Evolutionary conservation across 2,329 filamentous ascomycete species (phyloP).

Genomic region (Phoma sp.): DNA sequence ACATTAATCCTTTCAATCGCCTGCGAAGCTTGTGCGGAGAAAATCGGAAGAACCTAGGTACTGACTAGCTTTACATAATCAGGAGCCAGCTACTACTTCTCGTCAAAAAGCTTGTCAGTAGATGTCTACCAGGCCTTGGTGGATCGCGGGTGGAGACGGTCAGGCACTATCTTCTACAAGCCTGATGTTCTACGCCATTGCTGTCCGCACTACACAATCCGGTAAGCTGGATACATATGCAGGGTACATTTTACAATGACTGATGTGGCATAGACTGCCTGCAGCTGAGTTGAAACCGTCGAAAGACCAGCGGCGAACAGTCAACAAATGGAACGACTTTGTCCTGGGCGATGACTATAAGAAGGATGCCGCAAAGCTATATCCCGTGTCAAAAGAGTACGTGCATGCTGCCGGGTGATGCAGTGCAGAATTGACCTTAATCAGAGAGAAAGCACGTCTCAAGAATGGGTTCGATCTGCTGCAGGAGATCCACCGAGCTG

Average conservation of each 20-base stretch:
- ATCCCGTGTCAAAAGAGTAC: conserved; percentile 70
- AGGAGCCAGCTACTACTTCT: conserved; percentile 78
- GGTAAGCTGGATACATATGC: conserved; percentile 38
- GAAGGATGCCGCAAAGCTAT: conserved; percentile 66
- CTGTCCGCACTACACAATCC: conserved; percentile 89
- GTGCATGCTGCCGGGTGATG: background rate
- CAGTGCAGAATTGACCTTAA: background rate
- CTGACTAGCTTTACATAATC: conserved; percentile 38
- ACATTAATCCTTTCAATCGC: conserved; percentile 1
- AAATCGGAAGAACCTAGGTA: conserved; percentile 18
- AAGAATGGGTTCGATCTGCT: conserved; percentile 71
- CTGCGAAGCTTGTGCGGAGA: conserved; percentile 7
- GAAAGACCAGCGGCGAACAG: conserved; percentile 74
- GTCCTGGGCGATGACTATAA: conserved; percentile 72
- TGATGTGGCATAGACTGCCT: conserved; percentile 61
- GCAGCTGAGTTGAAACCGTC: conserved; percentile 68
- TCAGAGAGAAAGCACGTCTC: conserved; percentile 63
- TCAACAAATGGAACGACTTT: conserved; percentile 77
- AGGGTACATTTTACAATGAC: background rate
- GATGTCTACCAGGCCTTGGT: conserved; percentile 74
- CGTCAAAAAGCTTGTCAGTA: conserved; percentile 65
- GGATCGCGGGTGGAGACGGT: conserved; percentile 75
- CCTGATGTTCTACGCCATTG: conserved; percentile 81
- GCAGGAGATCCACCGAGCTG: conserved; percentile 72
- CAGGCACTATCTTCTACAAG: conserved; percentile 72